A percentile compares a stretch with the other conserved stretches of the same genome.
phyloP scores from a whole-genome alignment of 2,329 filamentous ascomycete genomes.

The Paraphoma chrysanthemicola region DNA sequence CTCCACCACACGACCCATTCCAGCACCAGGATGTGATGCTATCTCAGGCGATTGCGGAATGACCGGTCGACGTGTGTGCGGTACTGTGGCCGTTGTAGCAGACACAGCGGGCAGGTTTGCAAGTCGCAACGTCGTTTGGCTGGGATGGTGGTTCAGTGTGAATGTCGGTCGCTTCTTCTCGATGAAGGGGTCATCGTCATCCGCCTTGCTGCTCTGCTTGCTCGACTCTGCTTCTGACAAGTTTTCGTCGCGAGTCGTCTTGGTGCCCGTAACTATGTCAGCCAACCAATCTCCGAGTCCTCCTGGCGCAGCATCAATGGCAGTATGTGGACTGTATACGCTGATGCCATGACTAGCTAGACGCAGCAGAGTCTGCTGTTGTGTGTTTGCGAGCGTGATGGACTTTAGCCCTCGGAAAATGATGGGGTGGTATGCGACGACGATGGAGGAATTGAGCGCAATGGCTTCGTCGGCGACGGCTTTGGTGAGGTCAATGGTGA shows the following conservation, averaged over 20 bases:
- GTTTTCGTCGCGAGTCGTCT: conserved; percentile 23
- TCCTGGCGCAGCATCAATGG: conserved; percentile 82
- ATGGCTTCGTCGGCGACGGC: conserved; percentile 92
- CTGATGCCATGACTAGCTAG: conserved; percentile 87
- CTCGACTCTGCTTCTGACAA: conserved; percentile 10
- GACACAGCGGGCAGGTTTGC: conserved; percentile 29
- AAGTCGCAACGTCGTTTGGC: conserved; percentile 48
- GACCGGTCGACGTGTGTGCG: conserved; percentile 62
- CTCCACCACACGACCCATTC: conserved; percentile 67
- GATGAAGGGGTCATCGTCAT: conserved; percentile 46
- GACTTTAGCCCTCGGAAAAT: conserved; percentile 95
- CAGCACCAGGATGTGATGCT: conserved; percentile 57
- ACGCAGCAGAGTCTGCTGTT: conserved; percentile 83
- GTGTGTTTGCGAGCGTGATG: conserved; percentile 81
- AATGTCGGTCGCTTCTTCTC: conserved; percentile 50
- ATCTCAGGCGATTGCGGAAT: conserved; percentile 53
- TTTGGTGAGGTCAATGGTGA: conserved; percentile 90
- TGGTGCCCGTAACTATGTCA: conserved; percentile 74
- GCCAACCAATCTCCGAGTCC: conserved; percentile 96
- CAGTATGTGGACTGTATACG: conserved; percentile 95
- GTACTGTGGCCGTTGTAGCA: conserved; percentile 19
- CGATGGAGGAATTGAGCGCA: conserved; percentile 73
- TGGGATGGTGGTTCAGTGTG: conserved; percentile 57
- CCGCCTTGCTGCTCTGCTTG: conserved; percentile 13
- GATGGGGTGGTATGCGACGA: conserved; percentile 95